A percentile compares a stretch with the other conserved stretches of the same genome.
Evolutionary conservation across 2,329 filamentous ascomycete species (phyloP).

Genomic region (Chaetomium sp.): DNA sequence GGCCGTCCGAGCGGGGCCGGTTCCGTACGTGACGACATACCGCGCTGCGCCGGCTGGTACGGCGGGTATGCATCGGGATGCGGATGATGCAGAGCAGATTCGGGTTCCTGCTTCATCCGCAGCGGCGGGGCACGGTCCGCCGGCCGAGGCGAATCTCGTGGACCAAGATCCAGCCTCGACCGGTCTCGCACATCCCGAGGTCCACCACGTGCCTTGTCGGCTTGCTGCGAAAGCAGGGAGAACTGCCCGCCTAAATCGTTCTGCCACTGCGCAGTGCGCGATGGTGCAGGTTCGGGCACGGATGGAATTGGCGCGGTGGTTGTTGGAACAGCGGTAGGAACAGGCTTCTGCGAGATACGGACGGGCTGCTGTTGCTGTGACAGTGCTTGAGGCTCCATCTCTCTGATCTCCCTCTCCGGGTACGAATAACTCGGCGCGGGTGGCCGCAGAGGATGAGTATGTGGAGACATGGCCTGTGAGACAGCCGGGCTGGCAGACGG

Average conservation of each 20-base stretch:
- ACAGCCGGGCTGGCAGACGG: conserved; percentile 24
- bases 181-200: conserved; percentile 20
- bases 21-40: conserved; percentile 36
- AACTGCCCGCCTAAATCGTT: conserved; percentile 14
- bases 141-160: conserved; percentile 25
- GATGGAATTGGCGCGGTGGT: conserved; percentile 19
- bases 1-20: conserved; percentile 32
- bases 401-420: conserved; percentile 36
- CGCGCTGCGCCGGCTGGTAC: conserved; percentile 34
- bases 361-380: conserved; percentile 27
- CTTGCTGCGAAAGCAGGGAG: conserved; percentile 13
- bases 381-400: conserved; percentile 26
- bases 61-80: conserved; percentile 35
- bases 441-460: conserved; percentile 39
- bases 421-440: conserved; percentile 38
- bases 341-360: conserved; percentile 36
- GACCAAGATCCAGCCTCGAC: conserved; percentile 21
- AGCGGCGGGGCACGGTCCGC: conserved; percentile 21
- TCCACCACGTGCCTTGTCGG: conserved; percentile 16
- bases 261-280: conserved; percentile 18
- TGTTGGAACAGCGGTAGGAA: conserved; percentile 19
- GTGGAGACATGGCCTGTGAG: conserved; percentile 43
- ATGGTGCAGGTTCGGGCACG: conserved; percentile 26
- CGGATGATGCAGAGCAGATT: conserved; percentile 34
- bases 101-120: conserved; percentile 47